These are phyloP conservation scores for Brassica juncea DNA, from an alignment of 345 rosid species.

Conservation along the genomic window DNA sequence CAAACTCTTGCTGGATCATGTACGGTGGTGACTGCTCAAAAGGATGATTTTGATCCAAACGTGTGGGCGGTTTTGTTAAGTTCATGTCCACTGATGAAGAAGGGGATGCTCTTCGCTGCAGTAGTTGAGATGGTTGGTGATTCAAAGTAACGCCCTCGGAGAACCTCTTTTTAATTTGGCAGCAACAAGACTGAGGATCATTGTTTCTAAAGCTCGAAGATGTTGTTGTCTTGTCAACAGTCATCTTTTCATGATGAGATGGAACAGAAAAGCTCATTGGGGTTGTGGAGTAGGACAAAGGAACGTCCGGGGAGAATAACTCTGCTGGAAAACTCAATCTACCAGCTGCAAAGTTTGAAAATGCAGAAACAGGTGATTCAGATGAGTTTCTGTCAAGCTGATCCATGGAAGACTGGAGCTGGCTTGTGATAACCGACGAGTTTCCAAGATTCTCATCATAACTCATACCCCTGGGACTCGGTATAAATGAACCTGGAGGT, in stretches of 20 bases:
- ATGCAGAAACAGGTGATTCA: constrained; percentile 86
- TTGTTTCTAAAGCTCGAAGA: constrained; percentile 48
- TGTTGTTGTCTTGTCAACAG: constrained; percentile 33
- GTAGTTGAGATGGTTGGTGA: constrained; percentile 59
- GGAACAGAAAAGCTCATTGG: constrained; percentile 44
- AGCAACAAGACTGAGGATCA: constrained; percentile 70
- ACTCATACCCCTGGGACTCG: constrained; percentile 87
- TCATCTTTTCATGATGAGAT: constrained; percentile 31
- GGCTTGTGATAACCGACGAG: constrained; percentile 84
- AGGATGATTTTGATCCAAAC: constrained; percentile 37
- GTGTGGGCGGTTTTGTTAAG: constrained; percentile 29
- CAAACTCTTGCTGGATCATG: constrained; percentile 35
- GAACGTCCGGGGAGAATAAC: constrained; percentile 42
- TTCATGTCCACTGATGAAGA: constrained; percentile 46
- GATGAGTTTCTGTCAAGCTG: constrained; percentile 75
- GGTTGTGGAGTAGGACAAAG: constrained; percentile 37
- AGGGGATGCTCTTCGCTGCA: constrained; percentile 56
- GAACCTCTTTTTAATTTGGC: constrained; percentile 80
- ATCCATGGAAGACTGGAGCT: constrained; percentile 80
- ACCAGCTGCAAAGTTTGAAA: constrained; percentile 63
- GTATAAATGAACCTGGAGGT: constrained; percentile 95
- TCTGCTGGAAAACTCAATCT: constrained; percentile 46
- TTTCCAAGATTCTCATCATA: constrained; percentile 91
- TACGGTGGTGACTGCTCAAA: constrained; percentile 41
- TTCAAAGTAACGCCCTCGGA: constrained; percentile 48